phyloP scores from a whole-genome alignment of 73 alveolate genomes.

The Stentor roeselii region DNA sequence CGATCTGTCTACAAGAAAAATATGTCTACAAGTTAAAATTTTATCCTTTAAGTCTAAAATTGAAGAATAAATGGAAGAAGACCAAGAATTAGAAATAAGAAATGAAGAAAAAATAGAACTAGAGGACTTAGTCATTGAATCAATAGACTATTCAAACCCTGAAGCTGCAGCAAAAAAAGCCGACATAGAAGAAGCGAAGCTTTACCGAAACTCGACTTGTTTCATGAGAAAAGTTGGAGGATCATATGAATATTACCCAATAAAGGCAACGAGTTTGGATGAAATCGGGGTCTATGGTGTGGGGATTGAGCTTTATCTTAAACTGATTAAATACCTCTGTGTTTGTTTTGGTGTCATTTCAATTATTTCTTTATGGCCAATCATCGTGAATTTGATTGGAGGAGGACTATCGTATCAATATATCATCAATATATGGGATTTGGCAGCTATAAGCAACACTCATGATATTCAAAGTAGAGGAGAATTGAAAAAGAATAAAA shows the following conservation, averaged over 20 bases:
- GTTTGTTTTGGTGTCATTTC: slow-evolving; percentile 30
- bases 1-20: too few relatives aligned
- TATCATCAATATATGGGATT: slow-evolving; percentile 9
- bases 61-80: too few relatives aligned
- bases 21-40: too few relatives aligned
- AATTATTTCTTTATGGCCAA: slow-evolving; percentile 29
- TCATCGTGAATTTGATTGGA: slow-evolving; percentile 30
- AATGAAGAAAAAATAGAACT: too few relatives aligned
- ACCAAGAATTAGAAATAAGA: too few relatives aligned
- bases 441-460: background rate
- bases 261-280: slow-evolving; percentile 9
- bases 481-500: background rate
- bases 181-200: background rate
- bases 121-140: too few relatives aligned
- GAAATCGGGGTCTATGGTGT: slow-evolving; percentile 39
- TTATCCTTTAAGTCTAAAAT: too few relatives aligned
- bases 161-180: background rate
- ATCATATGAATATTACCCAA: slow-evolving; percentile 21
- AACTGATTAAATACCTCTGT: background rate
- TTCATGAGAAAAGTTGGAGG: background rate
- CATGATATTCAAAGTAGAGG: background rate
- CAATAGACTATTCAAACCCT: too few relatives aligned
- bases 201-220: background rate
- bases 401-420: slow-evolving; percentile 4
- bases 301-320: slow-evolving; percentile 29